These are phyloP conservation scores for Isabelozyma pseudorhagii DNA, from an alignment of 805 yeast species.

Conservation along the genomic window DNA sequence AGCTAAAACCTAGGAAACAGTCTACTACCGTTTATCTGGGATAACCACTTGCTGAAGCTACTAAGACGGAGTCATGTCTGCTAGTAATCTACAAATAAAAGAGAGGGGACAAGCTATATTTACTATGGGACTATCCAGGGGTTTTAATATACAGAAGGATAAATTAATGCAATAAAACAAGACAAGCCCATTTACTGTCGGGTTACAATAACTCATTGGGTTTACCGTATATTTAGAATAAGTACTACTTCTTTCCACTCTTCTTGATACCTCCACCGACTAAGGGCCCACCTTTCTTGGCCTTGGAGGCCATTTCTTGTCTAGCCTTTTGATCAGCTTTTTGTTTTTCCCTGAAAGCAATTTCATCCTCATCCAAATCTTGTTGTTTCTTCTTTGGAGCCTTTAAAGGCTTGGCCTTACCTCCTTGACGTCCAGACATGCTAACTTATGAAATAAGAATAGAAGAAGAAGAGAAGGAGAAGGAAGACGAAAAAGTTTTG, in stretches of 20 bases:
- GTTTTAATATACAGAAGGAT: too few relatives aligned
- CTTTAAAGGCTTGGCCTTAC: constrained; percentile 89
- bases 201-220: too few relatives aligned
- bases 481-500: neutral
- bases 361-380: constrained; percentile 81
- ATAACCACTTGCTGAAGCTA: too few relatives aligned
- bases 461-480: neutral
- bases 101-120: too few relatives aligned
- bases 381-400: constrained; percentile 78
- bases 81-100: too few relatives aligned
- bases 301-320: constrained; percentile 85
- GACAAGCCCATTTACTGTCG: too few relatives aligned
- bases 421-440: constrained; percentile 98
- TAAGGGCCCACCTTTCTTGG: constrained; percentile 86
- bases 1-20: too few relatives aligned
- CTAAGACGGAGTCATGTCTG: too few relatives aligned
- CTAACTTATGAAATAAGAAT: constrained; percentile 2
- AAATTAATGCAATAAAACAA: too few relatives aligned
- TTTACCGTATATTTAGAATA: too few relatives aligned
- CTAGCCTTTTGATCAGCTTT: constrained; percentile 92
- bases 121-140: too few relatives aligned
- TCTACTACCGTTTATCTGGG: too few relatives aligned
- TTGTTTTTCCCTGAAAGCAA: constrained; percentile 89
- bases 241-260: constrained; percentile 44
- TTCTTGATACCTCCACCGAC: constrained; percentile 95